Percentiles rank a stretch among this genome's conserved stretches.
Conservation (phyloP, 352 stramenopile species). For the Pythium rhizo-oryzae region DNA sequence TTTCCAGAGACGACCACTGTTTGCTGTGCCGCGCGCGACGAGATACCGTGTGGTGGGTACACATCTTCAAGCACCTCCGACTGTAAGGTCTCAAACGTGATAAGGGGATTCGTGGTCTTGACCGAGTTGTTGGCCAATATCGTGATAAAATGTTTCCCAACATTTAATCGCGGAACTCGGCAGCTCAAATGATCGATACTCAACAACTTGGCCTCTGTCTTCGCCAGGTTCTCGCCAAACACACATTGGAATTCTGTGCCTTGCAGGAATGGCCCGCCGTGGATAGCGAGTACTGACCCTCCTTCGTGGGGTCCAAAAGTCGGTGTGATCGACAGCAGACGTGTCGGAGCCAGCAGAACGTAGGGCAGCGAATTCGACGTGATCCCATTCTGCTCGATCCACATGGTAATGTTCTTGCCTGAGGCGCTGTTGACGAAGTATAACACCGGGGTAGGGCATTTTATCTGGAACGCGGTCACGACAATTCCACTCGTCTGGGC, state of each 20-base stretch:
- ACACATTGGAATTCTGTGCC: constrained; percentile 6
- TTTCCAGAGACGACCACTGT: constrained; percentile 38
- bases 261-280: constrained; percentile 36
- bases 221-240: constrained; percentile 1
- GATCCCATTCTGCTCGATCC: constrained; percentile 24
- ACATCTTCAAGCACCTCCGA: constrained; percentile 34
- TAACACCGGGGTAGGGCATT: constrained; percentile 16
- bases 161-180: not conserved
- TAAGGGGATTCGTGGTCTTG: constrained; percentile 32
- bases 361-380: constrained; percentile 7
- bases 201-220: not conserved
- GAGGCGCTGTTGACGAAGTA: constrained; percentile 5
- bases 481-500: constrained; percentile 1
- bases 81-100: constrained; percentile 37
- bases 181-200: constrained; percentile 14
- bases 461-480: not conserved
- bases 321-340: constrained; percentile 11
- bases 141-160: constrained; percentile 21
- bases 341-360: constrained; percentile 2
- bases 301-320: constrained; percentile 26
- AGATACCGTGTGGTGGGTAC: constrained; percentile 19
- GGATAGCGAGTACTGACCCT: constrained; percentile 36
- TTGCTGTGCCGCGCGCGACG: constrained; percentile 13
- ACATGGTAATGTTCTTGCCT: not conserved
- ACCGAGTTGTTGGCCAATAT: constrained; percentile 31